phyloP scores from a whole-genome alignment of 2,329 filamentous ascomycete genomes.

The Aspergillus floridensis region DNA sequence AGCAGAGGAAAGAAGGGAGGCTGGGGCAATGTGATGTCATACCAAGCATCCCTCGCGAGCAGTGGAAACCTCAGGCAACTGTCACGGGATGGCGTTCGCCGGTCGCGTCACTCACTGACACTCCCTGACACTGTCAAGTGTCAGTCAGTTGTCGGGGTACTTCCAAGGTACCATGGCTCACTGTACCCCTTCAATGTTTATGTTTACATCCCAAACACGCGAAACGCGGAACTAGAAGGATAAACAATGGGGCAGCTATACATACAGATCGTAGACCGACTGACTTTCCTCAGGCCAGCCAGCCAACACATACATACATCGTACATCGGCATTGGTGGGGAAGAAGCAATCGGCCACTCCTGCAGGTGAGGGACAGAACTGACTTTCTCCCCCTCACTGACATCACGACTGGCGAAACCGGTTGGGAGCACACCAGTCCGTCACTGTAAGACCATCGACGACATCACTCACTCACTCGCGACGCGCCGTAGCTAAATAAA shows the following conservation, averaged over 20 bases:
- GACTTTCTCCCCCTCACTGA: constrained; percentile 10
- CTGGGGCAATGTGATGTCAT: constrained; percentile 18
- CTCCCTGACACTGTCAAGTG: too few species aligned
- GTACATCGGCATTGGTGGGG: neutral
- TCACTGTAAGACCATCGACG: neutral
- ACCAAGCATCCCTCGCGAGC: neutral
- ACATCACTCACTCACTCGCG: neutral
- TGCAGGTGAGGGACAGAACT: neutral
- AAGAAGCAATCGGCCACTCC: neutral
- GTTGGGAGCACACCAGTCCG: constrained; percentile 2
- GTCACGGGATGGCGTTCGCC: constrained; percentile 27
- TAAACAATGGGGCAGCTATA: constrained; percentile 1
- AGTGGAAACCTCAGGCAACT: neutral
- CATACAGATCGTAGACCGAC: neutral
- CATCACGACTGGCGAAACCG: constrained; percentile 10
- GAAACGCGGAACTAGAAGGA: neutral
- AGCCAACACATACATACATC: constrained; percentile 11
- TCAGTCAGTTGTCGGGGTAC: neutral
- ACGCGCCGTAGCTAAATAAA: constrained; percentile 14
- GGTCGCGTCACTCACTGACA: constrained; percentile 18
- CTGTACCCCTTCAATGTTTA: neutral
- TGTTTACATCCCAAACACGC: constrained; percentile 13
- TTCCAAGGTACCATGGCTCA: constrained; percentile 8
- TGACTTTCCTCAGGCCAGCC: neutral
- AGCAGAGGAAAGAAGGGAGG: neutral